A percentile compares a stretch with the other conserved stretches of the same genome.
These are phyloP conservation scores for Globisporangium megalacanthum DNA, from an alignment of 352 stramenopile genomes.

Conservation along the genomic window DNA sequence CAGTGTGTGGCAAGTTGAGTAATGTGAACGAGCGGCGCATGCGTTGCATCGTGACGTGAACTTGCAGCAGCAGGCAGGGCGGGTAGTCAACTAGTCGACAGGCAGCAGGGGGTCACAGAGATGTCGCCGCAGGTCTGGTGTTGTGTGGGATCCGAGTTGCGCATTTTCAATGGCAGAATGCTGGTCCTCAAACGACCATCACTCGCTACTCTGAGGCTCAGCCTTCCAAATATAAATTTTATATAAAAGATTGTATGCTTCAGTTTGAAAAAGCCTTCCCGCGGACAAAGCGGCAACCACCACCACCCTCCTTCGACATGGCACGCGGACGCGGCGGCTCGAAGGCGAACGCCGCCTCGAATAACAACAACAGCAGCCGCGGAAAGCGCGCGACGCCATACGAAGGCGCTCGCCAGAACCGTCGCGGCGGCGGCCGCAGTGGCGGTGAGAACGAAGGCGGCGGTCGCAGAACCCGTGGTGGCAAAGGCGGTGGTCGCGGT, in stretches of 20 bases:
- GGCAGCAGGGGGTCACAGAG: too few species aligned
- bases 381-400: not conserved
- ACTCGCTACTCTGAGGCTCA: not conserved
- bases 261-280: too few species aligned
- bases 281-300: not conserved
- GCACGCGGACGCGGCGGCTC: constrained; percentile 26
- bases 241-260: too few species aligned
- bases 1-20: too few species aligned
- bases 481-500: constrained; percentile 18
- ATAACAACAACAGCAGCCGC: constrained; percentile 7
- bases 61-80: too few species aligned
- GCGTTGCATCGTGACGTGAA: too few species aligned
- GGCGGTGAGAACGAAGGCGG: constrained; percentile 3
- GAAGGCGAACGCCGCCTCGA: constrained; percentile 13
- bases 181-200: not conserved
- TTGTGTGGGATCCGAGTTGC: too few species aligned
- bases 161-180: too few species aligned
- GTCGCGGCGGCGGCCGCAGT: constrained; percentile 6
- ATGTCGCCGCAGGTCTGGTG: too few species aligned
- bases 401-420: not conserved
- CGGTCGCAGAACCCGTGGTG: constrained; percentile 19
- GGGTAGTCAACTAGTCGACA: too few species aligned
- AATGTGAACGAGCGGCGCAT: too few species aligned
- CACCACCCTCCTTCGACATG: constrained; percentile 16
- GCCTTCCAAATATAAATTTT: too few species aligned